These are phyloP conservation scores for Aspergillus aculeatus DNA, from an alignment of 2,329 filamentous ascomycete species.

Conservation along the genomic window DNA sequence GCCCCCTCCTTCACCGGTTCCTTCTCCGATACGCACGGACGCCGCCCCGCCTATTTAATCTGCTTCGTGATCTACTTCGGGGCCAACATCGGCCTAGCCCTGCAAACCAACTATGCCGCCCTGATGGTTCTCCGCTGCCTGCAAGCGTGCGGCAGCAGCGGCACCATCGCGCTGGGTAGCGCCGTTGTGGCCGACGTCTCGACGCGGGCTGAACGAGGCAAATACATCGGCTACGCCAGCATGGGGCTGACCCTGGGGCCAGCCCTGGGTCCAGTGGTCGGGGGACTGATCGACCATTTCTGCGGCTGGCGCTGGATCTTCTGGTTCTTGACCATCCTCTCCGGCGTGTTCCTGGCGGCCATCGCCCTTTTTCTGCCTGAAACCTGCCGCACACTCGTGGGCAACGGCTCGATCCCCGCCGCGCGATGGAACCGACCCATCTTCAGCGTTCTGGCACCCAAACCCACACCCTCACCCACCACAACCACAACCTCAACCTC, in stretches of 20 bases:
- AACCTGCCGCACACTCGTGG: slow-evolving; percentile 42
- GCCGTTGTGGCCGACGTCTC: slow-evolving; percentile 72
- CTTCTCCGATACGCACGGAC: slow-evolving; percentile 60
- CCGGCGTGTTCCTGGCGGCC: slow-evolving; percentile 48
- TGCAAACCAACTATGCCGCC: slow-evolving; percentile 35
- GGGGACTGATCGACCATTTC: slow-evolving; percentile 62
- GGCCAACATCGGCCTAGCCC: slow-evolving; percentile 39
- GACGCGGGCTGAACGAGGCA: slow-evolving; percentile 67
- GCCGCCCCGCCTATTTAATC: slow-evolving; percentile 61
- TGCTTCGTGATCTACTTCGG: slow-evolving; percentile 49
- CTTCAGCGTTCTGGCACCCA: not conserved
- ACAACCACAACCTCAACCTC: slow-evolving; percentile 11
- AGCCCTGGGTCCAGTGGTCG: slow-evolving; percentile 59
- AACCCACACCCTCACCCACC: not conserved
- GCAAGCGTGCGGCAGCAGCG: slow-evolving; percentile 55
- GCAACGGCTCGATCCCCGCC: slow-evolving; percentile 32
- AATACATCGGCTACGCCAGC: slow-evolving; percentile 68
- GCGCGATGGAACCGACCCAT: slow-evolving; percentile 24
- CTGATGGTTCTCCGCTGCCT: slow-evolving; percentile 39
- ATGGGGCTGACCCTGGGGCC: slow-evolving; percentile 54
- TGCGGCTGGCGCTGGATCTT: slow-evolving; percentile 69
- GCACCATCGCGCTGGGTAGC: slow-evolving; percentile 68
- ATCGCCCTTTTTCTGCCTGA: slow-evolving; percentile 58
- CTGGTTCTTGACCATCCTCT: slow-evolving; percentile 63
- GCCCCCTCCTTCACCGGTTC: slow-evolving; percentile 62